These are phyloP conservation scores for Trichosporon ovoides DNA, from an alignment of 1,284 basidiomycete genomes.

Conservation along the genomic window DNA sequence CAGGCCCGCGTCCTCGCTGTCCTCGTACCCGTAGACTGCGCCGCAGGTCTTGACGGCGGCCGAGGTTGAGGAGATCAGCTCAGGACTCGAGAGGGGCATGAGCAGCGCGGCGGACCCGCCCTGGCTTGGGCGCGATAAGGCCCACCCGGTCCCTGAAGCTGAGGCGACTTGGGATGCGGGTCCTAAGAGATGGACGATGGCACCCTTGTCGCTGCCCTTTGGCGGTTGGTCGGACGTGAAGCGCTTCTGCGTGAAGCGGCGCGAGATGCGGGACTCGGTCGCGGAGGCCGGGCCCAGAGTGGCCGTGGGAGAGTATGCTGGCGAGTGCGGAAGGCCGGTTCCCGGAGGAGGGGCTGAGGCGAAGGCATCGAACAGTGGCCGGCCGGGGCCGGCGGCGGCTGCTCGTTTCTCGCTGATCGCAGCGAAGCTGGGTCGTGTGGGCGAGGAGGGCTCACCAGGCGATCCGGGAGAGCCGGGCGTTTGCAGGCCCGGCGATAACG, in stretches of 20 bases:
- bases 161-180: slow-evolving; percentile 27
- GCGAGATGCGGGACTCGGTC: slow-evolving; percentile 7
- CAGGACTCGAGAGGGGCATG: background rate
- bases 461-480: background rate
- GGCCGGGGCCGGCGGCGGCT: slow-evolving; percentile 11
- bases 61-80: background rate
- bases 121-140: background rate
- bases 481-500: background rate
- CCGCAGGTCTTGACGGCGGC: background rate
- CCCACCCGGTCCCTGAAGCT: slow-evolving; percentile 16
- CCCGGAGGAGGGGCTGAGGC: background rate
- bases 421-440: slow-evolving; percentile 32
- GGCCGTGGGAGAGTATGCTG: slow-evolving; percentile 14
- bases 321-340: too few species aligned
- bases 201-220: slow-evolving; percentile 18
- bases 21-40: slow-evolving; percentile 19
- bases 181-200: slow-evolving; percentile 38
- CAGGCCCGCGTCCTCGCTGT: slow-evolving; percentile 24
- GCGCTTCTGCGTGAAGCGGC: slow-evolving; percentile 16
- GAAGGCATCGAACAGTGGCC: slow-evolving; percentile 29
- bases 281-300: too few species aligned
- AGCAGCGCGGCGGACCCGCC: background rate
- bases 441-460: background rate
- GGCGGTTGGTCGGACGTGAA: slow-evolving; percentile 34
- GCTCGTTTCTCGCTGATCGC: background rate